These are phyloP conservation scores for Lepiota subincarnata DNA, from an alignment of 768 basidiomycete genomes.

Conservation along the genomic window DNA sequence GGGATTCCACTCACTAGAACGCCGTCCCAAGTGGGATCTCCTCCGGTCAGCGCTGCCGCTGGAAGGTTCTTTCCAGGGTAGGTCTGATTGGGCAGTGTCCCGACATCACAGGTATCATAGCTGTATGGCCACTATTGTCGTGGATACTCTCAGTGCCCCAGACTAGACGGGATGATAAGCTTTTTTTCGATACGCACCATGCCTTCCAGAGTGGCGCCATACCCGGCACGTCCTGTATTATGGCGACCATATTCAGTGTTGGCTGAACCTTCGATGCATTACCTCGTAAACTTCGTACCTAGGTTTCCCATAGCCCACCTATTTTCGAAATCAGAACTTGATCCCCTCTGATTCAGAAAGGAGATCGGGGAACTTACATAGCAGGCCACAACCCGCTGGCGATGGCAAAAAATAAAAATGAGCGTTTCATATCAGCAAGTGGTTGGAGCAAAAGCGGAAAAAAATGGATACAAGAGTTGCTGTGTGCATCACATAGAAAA, in stretches of 20 bases:
- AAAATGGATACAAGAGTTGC: not conserved
- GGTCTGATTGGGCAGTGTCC: constrained; percentile 78
- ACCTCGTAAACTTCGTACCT: constrained; percentile 23
- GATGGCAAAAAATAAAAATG: not conserved
- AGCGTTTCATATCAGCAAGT: not conserved
- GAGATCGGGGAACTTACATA: constrained; percentile 24
- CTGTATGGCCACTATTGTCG: constrained; percentile 58
- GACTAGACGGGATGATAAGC: not conserved
- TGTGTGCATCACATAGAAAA: not conserved
- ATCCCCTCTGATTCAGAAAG: not conserved
- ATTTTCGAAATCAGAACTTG: constrained; percentile 15
- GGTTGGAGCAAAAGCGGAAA: not conserved
- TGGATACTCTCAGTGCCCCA: not conserved
- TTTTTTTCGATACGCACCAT: constrained; percentile 38
- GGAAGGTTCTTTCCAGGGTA: constrained; percentile 54
- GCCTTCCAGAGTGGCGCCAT: constrained; percentile 66
- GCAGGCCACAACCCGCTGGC: constrained; percentile 32
- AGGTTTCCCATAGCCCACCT: constrained; percentile 53
- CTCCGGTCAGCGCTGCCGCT: constrained; percentile 38
- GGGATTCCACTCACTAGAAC: constrained; percentile 25
- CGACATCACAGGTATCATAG: constrained; percentile 76
- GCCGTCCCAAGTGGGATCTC: constrained; percentile 40
- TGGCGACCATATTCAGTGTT: constrained; percentile 23
- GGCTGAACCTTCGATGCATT: not conserved
- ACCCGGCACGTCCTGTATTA: constrained; percentile 61